Evolutionary conservation across 2,329 filamentous ascomycete genomes (phyloP).

Genomic region (Botrytis elliptica): DNA sequence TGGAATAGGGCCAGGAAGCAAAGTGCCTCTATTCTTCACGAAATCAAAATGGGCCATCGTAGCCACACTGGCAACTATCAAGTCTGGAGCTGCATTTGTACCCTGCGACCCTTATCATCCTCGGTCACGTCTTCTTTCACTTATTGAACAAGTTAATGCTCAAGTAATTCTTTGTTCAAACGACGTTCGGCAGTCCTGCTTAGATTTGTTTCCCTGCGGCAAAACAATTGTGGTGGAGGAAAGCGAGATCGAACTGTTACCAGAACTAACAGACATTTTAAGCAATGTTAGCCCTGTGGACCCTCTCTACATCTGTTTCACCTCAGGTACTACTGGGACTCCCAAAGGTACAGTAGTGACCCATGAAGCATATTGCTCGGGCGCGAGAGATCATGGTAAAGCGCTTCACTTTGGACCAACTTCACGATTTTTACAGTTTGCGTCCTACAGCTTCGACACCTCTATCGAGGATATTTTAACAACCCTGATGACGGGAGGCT

Average conservation of each 20-base stretch:
- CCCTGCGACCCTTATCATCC: constrained; percentile 38
- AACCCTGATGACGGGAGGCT: constrained; percentile 27
- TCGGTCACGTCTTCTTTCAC: constrained; percentile 27
- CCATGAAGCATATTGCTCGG: constrained; percentile 17
- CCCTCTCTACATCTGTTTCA: constrained; percentile 45
- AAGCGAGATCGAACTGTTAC: not conserved
- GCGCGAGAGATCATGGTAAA: constrained; percentile 32
- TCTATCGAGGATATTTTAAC: constrained; percentile 28
- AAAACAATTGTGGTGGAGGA: constrained; percentile 5
- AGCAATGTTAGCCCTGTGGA: constrained; percentile 13
- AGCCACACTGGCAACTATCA: constrained; percentile 37
- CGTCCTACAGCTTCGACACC: constrained; percentile 30
- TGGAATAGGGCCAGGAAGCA: constrained; percentile 26
- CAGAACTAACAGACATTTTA: not conserved
- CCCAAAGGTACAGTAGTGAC: constrained; percentile 41
- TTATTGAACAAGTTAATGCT: constrained; percentile 21
- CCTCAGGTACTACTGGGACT: constrained; percentile 45
- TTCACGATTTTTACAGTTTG: constrained; percentile 29
- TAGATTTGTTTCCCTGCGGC: not conserved
- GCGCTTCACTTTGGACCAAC: constrained; percentile 32
- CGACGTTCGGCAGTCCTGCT: not conserved
- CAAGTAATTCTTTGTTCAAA: constrained; percentile 23
- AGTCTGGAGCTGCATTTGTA: constrained; percentile 37
- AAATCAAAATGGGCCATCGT: constrained; percentile 37
- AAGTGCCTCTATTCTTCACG: constrained; percentile 36